Evolutionary conservation across 345 rosid species (phyloP), one percentile per base, ranked within the genome.

Genomic region (Eucalyptus urophylla): DNA sequence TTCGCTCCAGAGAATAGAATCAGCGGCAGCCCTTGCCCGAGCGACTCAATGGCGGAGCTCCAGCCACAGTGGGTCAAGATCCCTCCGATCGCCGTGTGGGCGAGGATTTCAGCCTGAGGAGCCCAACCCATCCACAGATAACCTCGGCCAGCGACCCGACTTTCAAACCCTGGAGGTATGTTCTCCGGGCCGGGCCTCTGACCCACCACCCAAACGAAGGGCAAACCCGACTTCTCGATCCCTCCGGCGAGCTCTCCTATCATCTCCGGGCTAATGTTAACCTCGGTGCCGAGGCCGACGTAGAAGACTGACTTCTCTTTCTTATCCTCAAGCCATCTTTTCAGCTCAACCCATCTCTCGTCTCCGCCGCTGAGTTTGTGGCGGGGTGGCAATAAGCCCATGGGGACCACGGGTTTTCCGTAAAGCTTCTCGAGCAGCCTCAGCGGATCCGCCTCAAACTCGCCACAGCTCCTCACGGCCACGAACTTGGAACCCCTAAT

Each of bases 31-130:
- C 89, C 93, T 10, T 58, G 72, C 6, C 89, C 65, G 12, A 89
- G 89, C 8, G 87, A 89, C 90, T 89, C 91, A 2, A 89, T 51
- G 22, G 90, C 88, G 1, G 92, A 90, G 86, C 91, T 86, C 89
- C 91, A 87, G 0, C 91, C 90, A 6, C 88, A 51, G 81, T 90
- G 93, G 13, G 93, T 92, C 89, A 92, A 29, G 87, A 92, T 88
- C 15, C 92, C 92, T 15, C 93, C 92, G 1, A 88, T 86, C 2
- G 92, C 76, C 7, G 44, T 14, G 47, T 92, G 90, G 14, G 37
- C 50, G 44, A 92, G 88, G 54, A 92, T 89, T 24, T 80, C 65
- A 2, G 86, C 16, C 22, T 92, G 89, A 19, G 90, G 92, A 2
- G 88, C 93, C 92, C 91, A 92, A 24, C 54, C 37, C 17, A 49